Conservation (phyloP, 106 monocot genomes). For the Acorus gramineus region DNA sequence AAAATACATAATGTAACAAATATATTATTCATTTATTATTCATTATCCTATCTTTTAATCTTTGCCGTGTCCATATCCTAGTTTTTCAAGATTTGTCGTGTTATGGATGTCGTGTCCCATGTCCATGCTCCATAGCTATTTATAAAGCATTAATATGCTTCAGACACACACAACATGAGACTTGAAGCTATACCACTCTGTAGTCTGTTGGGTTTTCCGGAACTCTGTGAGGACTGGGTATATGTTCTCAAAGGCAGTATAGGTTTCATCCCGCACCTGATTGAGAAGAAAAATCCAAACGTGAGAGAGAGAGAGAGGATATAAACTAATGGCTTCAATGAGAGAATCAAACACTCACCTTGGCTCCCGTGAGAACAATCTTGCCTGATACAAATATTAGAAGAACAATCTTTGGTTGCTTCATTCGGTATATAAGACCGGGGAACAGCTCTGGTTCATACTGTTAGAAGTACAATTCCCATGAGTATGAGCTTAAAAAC, state of each 20-base stretch:
- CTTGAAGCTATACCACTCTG: too few species aligned
- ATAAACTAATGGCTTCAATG: background rate
- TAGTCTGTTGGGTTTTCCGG: constrained; percentile 44
- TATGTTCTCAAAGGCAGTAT: constrained; percentile 78
- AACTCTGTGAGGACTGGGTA: constrained; percentile 74
- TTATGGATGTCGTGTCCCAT: too few species aligned
- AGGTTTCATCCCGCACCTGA: constrained; percentile 78
- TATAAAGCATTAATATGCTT: too few species aligned
- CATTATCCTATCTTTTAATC: too few species aligned
- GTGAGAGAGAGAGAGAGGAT: constrained; percentile 1
- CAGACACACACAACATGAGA: too few species aligned
- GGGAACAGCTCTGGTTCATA: constrained; percentile 26
- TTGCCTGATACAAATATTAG: constrained; percentile 32
- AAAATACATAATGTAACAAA: too few species aligned
- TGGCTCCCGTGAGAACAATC: constrained; percentile 28
- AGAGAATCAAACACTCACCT: constrained; percentile 8
- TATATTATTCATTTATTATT: too few species aligned
- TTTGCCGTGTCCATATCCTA: too few species aligned
- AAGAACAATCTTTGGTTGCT: constrained; percentile 27
- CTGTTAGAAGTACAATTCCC: constrained; percentile 6
- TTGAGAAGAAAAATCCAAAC: background rate
- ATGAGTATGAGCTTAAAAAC: too few species aligned
- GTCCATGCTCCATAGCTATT: too few species aligned
- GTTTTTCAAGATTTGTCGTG: too few species aligned
- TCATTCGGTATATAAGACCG: constrained; percentile 24